Base-by-base conservation (phyloP, 2,329 filamentous ascomycete genomes). In the Hypoxylon sp. region DNA sequence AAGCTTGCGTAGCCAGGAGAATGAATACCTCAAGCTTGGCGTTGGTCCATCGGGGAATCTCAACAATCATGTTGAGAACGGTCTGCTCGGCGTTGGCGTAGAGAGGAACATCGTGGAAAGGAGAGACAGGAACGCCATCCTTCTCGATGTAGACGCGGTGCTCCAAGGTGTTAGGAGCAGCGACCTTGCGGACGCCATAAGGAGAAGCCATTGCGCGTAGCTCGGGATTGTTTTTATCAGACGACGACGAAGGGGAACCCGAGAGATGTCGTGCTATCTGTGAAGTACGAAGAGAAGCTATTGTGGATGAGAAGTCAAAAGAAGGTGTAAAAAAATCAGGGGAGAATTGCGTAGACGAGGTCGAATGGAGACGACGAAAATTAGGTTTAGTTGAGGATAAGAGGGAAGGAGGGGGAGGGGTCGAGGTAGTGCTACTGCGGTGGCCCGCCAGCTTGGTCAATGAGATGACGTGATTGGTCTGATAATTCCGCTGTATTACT, bases 1-100 rank as follows among this genome's bases (percentile, higher is more conserved):
- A 20, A 45, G 45, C 40, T 40, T 44, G 12, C 16, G 26, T 36
- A 34, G 27, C 11, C 31, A 42, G 49, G 45, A 11, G 49, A 19
- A 47, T 56, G 36, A 27, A 51, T 88, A 96, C 93, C 89, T 99
- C 94, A 77, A 95, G 90, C 87, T 99, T 99, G 70, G 89, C 94
- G 79, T 99, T 99, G 81, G 93, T 96, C 94, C 94, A 99, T 80
- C 94, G 88, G 69, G 94, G 94, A 69, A 99, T 97, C 88, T 99
- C 94, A 68, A 99, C 94, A 62, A 99, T 75, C 94, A 99, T 99
- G 88, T 99, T 99, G 71, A 99, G 84, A 73, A 97, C 80, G 67
- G 88, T 96, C 83, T 96, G 86, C 81, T 96, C 89, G 77, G 89
- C 82, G 75, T 99, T 96, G 86, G 93, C 93, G 73, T 91, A 99